Evolutionary conservation across 1,284 basidiomycete species (phyloP), one percentile per base, ranked within the genome.

Genomic region (Pholiota adiposa): DNA sequence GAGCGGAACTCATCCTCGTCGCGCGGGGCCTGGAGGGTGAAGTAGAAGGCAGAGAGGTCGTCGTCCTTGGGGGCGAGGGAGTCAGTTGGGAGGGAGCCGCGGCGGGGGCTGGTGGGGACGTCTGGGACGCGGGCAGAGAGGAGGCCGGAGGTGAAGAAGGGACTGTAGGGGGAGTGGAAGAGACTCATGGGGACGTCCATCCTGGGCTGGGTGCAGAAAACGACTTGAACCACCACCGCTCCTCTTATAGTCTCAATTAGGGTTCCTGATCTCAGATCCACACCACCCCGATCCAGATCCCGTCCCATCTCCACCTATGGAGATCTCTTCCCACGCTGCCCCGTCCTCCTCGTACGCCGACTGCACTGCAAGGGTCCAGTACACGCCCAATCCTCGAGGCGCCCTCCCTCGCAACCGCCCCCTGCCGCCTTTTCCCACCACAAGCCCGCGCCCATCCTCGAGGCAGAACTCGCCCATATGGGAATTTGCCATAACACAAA

Each of bases 111-210:
- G 11, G 69, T 63, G 36, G 67, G 70, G 54, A 69, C 71, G 54
- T 72, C 70, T 31, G 71, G 69, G 4, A 73, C 73, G n/a, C 72
- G 67, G 21, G 71, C 76, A 27, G 78, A 79, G 59, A 83, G 72
- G 19, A 87, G 77, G 54, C 85, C 85, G n/a, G 82, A 83, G 8
- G 80, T 85, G 79, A 87, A 86, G 71, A 87, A 83, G 29, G 82
- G 77, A 0, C 83, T 85, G 66, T 87, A 86, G 61, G 77, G 77
- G 7, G 77, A 78, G 65, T 61, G 58, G 8, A 62, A 61, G 43
- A 51, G 54, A 58, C 48, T 38, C 44, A 55, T 49, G 21, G 21
- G 46, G 46, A 48, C 23, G 46, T 25, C 23, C 46, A 31, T 48
- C 23, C 29, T 25, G 25, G 18, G 46, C 29, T 25, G 25, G 18